A percentile compares a stretch with the other conserved stretches of the same genome.
These are phyloP conservation scores for Trichoderma asperellum DNA, from an alignment of 2,329 filamentous ascomycete species.

Conservation along the genomic window DNA sequence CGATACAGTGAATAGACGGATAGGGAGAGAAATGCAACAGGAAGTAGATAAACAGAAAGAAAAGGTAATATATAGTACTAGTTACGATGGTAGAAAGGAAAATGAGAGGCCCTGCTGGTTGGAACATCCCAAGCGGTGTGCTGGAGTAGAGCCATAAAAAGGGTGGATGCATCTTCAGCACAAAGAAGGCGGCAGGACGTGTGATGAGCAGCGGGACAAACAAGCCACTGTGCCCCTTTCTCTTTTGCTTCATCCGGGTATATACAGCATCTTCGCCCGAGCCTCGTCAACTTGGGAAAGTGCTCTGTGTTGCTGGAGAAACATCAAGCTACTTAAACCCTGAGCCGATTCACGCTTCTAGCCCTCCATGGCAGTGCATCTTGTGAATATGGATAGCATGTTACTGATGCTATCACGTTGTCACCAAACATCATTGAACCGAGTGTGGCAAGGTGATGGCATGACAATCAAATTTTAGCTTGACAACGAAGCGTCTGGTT, in stretches of 20 bases:
- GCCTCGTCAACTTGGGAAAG: background rate
- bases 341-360: background rate
- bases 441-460: background rate
- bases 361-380: background rate
- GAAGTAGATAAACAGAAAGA: background rate
- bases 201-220: background rate
- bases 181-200: background rate
- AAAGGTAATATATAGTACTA: background rate
- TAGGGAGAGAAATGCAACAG: background rate
- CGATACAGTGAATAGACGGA: background rate
- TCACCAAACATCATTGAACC: background rate
- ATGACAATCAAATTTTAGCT: background rate
- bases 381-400: background rate
- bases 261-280: background rate
- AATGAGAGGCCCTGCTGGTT: background rate
- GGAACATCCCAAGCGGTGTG: background rate
- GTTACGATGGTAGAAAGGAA: background rate
- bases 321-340: background rate
- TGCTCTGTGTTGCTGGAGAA: background rate
- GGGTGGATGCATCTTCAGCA: background rate
- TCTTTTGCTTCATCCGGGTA: background rate
- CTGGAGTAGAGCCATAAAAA: background rate
- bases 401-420: background rate
- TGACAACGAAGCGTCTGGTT: constrained; percentile 2
- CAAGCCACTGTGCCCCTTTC: background rate